phyloP scores from a whole-genome alignment of 805 yeast species.

The Wickerhamomyces tratensis region DNA sequence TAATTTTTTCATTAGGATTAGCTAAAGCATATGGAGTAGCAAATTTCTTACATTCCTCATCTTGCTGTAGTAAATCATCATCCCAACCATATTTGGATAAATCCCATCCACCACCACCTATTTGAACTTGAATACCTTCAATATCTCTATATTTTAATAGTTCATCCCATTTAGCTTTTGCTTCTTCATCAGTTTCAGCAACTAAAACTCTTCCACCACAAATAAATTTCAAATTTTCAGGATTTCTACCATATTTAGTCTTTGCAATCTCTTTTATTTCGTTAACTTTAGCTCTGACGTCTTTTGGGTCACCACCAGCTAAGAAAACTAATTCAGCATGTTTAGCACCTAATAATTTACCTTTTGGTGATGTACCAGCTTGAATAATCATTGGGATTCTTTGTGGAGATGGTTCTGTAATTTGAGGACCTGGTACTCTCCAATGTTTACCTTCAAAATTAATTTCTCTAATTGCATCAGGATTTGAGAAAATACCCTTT shows the following conservation, averaged over 20 bases:
- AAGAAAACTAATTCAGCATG: conserved; percentile 27
- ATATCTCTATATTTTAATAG: conserved; percentile 19
- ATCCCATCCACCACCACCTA: conserved; percentile 31
- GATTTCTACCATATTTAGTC: conserved; percentile 21
- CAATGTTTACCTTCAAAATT: conserved; percentile 25
- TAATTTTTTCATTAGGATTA: conserved; percentile 8
- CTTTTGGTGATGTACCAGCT: conserved; percentile 28
- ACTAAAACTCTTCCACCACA: conserved; percentile 22
- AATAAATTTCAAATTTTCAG: conserved; percentile 23
- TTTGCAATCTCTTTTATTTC: conserved; percentile 20
- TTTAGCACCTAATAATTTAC: conserved; percentile 22
- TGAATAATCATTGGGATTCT: conserved; percentile 27
- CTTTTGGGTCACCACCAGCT: conserved; percentile 20
- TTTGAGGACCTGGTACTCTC: conserved; percentile 26
- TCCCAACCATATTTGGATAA: conserved; percentile 21
- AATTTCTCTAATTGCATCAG: conserved; percentile 23
- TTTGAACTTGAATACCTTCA: conserved; percentile 30
- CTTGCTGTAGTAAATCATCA: conserved; percentile 20
- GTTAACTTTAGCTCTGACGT: conserved; percentile 9
- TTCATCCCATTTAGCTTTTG: conserved; percentile 21
- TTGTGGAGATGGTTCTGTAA: conserved; percentile 27
- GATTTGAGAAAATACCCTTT: conserved; percentile 21
- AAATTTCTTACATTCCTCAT: conserved; percentile 17
- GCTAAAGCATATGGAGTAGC: conserved; percentile 18
- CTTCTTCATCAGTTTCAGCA: conserved; percentile 27